Conservation (phyloP, 2,329 filamentous ascomycete species). For the Fusarium tricinctum region DNA sequence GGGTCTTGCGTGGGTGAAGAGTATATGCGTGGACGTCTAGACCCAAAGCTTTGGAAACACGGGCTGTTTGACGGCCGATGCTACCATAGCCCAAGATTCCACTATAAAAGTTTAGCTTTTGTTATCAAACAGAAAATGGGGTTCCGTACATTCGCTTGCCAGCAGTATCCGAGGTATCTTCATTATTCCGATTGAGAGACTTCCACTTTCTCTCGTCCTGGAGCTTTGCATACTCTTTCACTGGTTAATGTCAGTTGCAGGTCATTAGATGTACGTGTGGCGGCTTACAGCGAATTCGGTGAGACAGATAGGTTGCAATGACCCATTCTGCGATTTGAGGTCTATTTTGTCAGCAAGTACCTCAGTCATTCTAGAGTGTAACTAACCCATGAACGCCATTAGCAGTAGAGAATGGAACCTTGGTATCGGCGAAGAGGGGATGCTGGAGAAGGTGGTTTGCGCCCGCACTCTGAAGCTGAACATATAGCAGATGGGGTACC, state of each 20-base stretch:
- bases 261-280: neutral
- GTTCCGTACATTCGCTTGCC: slow-evolving; percentile 63
- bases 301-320: slow-evolving; percentile 64
- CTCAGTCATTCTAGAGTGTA: accelerated
- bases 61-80: slow-evolving; percentile 67
- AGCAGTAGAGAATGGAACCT: slow-evolving; percentile 66
- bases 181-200: slow-evolving; percentile 39
- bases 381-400: slow-evolving; percentile 71
- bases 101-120: slow-evolving; percentile 45
- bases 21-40: slow-evolving; percentile 83
- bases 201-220: slow-evolving; percentile 62
- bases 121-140: accelerated
- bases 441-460: slow-evolving; percentile 63
- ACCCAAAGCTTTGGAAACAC: slow-evolving; percentile 74
- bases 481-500: slow-evolving; percentile 64
- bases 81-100: slow-evolving; percentile 68
- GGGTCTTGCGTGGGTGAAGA: slow-evolving; percentile 75
- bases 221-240: slow-evolving; percentile 61
- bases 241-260: slow-evolving; percentile 44
- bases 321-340: slow-evolving; percentile 72
- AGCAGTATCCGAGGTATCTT: slow-evolving; percentile 60
- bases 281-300: slow-evolving; percentile 63
- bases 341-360: slow-evolving; percentile 48
- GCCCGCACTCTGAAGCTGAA: slow-evolving; percentile 69
- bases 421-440: slow-evolving; percentile 64